Conservation (phyloP, 2,329 filamentous ascomycete species). For the Capronia coronata region DNA sequence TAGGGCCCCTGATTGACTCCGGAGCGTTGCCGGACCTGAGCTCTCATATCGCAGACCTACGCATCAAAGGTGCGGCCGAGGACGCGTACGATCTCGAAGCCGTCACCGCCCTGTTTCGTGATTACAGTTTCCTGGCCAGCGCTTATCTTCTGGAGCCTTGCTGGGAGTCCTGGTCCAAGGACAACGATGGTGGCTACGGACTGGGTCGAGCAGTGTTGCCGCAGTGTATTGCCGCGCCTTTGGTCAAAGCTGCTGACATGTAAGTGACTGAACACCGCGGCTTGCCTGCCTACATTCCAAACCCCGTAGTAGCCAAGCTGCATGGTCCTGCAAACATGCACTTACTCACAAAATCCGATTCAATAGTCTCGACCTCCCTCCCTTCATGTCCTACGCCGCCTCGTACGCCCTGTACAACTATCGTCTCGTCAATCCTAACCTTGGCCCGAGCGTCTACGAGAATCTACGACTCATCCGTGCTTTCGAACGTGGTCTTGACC, state of each 20-base stretch:
- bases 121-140: constrained; percentile 86
- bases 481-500: constrained; percentile 84
- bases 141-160: constrained; percentile 89
- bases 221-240: constrained; percentile 67
- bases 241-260: constrained; percentile 78
- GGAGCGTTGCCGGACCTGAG: constrained; percentile 69
- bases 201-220: constrained; percentile 69
- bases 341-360: constrained; percentile 26
- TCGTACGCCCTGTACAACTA: constrained; percentile 60
- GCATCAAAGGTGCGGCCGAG: constrained; percentile 40
- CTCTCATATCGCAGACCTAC: constrained; percentile 62
- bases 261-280: constrained; percentile 49
- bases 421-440: constrained; percentile 49
- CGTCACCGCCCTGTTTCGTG: constrained; percentile 80
- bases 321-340: neutral
- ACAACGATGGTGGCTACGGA: constrained; percentile 64
- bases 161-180: constrained; percentile 60
- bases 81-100: constrained; percentile 59
- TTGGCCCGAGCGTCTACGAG: constrained; percentile 38
- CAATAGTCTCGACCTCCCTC: constrained; percentile 64
- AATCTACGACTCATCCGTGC: constrained; percentile 79
- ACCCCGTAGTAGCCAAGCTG: too few relatives aligned
- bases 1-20: constrained; percentile 68
- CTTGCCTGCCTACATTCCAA: too few relatives aligned
- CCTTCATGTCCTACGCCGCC: constrained; percentile 80